phyloP scores from a whole-genome alignment of 139 green algal genomes.

The Chlamydomonas asymmetrica region DNA sequence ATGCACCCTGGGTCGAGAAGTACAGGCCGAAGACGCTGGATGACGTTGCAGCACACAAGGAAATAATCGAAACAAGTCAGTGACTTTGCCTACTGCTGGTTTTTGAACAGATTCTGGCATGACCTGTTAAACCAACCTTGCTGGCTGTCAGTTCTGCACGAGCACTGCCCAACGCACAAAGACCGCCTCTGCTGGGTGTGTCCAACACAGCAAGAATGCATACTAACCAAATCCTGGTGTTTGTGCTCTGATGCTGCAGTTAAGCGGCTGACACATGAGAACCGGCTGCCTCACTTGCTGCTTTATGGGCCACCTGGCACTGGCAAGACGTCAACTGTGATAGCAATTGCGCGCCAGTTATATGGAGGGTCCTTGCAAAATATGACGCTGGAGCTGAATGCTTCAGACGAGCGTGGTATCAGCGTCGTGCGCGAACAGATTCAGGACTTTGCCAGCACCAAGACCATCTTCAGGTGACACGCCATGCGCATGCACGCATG shows the following conservation, averaged over 20 bases:
- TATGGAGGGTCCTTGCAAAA: constrained; percentile 76
- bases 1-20: constrained; percentile 92
- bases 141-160: not conserved
- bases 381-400: constrained; percentile 98
- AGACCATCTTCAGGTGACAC: constrained; percentile 84
- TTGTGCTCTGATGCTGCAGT: too few relatives aligned
- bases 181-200: not conserved
- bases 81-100: not conserved
- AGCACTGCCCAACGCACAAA: too few relatives aligned
- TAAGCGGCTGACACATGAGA: constrained; percentile 76
- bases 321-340: constrained; percentile 94
- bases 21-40: constrained; percentile 90
- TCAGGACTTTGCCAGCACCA: constrained; percentile 95
- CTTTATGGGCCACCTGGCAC: constrained; percentile 98
- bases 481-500: too few relatives aligned
- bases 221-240: not conserved
- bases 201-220: too few relatives aligned
- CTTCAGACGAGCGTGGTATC: constrained; percentile 95
- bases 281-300: constrained; percentile 93
- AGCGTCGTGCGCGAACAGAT: constrained; percentile 93
- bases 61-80: constrained; percentile 97
- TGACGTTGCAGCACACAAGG: constrained; percentile 93
- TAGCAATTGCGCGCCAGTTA: constrained; percentile 91
- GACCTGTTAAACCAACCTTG: not conserved
- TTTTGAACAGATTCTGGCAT: not conserved